phyloP scores from a whole-genome alignment of 495 filamentous ascomycete species.

The Hypoxylon crocopeplum region DNA sequence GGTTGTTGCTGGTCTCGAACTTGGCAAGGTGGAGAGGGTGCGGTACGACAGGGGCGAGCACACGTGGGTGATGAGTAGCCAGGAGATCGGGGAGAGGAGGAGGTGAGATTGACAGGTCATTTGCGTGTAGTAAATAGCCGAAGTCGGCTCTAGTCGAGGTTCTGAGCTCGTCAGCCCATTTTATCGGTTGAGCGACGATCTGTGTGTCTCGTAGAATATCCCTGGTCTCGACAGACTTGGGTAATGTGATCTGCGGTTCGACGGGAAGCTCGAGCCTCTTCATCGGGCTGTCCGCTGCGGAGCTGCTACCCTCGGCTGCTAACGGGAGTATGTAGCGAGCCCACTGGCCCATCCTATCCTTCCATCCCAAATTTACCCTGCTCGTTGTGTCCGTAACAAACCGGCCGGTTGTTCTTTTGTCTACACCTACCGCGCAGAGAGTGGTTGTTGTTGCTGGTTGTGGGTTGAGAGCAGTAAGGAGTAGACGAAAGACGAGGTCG shows the following conservation, averaged over 20 bases:
- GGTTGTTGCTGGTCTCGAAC: slow-evolving; percentile 4
- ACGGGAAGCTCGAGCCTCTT: slow-evolving; percentile 26
- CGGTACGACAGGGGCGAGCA: slow-evolving; percentile 29
- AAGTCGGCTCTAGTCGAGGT: slow-evolving; percentile 49
- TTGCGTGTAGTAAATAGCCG: slow-evolving; percentile 48
- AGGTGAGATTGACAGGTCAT: not conserved
- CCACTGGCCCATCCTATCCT: slow-evolving; percentile 50
- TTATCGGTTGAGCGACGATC: not conserved
- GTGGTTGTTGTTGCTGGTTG: slow-evolving; percentile 29
- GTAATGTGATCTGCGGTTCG: not conserved
- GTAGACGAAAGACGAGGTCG: slow-evolving; percentile 52
- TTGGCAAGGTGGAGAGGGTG: slow-evolving; percentile 37
- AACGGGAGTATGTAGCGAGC: slow-evolving; percentile 39
- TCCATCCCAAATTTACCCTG: slow-evolving; percentile 50
- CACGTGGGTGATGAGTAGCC: slow-evolving; percentile 16
- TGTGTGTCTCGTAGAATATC: not conserved
- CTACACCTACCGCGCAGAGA: slow-evolving; percentile 9
- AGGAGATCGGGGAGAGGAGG: slow-evolving; percentile 17
- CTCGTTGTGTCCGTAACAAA: slow-evolving; percentile 36
- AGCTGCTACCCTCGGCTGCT: not conserved
- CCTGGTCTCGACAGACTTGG: not conserved
- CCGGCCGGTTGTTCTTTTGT: slow-evolving; percentile 13
- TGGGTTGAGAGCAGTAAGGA: slow-evolving; percentile 45
- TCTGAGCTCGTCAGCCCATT: slow-evolving; percentile 38
- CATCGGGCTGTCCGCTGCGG: not conserved